Evolutionary conservation across 2,329 filamentous ascomycete species (phyloP).

Genomic region (Fusarium vanettenii): DNA sequence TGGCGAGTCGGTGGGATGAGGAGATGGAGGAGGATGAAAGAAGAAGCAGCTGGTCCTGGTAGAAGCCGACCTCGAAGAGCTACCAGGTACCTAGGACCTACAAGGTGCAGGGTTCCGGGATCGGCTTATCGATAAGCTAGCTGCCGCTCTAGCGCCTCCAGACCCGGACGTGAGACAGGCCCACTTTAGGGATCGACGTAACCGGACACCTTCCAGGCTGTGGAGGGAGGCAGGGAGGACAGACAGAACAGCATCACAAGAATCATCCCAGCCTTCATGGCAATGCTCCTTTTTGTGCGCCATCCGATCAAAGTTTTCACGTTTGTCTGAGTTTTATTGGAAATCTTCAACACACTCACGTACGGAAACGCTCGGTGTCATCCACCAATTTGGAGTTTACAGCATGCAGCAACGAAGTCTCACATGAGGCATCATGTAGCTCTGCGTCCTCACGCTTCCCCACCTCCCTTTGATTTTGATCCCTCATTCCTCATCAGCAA

Average conservation of each 20-base stretch:
- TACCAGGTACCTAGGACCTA: slow-evolving; percentile 8
- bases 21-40: slow-evolving; percentile 32
- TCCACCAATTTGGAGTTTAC: neutral
- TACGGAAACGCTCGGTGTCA: neutral
- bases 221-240: neutral
- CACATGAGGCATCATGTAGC: neutral
- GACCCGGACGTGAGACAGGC: slow-evolving; percentile 17
- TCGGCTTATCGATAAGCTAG: slow-evolving; percentile 40
- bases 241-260: neutral
- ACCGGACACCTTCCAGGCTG: neutral
- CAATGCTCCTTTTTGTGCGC: neutral
- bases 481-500: neutral
- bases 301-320: neutral
- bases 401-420: neutral
- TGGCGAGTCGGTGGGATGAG: slow-evolving; percentile 19
- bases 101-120: slow-evolving; percentile 35
- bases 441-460: neutral
- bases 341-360: neutral
- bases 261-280: neutral
- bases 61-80: slow-evolving; percentile 15
- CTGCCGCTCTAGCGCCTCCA: slow-evolving; percentile 28
- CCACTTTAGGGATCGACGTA: neutral
- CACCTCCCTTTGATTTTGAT: neutral
- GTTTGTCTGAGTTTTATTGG: neutral
- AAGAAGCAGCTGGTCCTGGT: slow-evolving; percentile 29